phyloP scores from a whole-genome alignment of 768 basidiomycete genomes.

The Gloeostereum incarnatum region DNA sequence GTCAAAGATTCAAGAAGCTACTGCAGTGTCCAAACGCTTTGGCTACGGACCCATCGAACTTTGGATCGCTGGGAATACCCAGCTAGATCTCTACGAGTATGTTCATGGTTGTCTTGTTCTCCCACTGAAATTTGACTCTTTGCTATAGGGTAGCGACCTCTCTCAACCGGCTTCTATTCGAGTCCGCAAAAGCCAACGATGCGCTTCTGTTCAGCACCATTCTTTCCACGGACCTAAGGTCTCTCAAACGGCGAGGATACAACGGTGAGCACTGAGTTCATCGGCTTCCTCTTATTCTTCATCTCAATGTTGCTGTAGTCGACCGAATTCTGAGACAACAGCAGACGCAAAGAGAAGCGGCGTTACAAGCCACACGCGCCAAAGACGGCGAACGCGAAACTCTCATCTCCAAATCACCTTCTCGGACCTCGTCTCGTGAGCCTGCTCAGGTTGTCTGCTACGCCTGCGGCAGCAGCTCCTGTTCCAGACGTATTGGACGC shows the following conservation, averaged over 20 bases:
- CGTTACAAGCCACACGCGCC: slow-evolving; percentile 24
- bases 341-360: slow-evolving; percentile 49
- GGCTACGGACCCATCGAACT: slow-evolving; percentile 57
- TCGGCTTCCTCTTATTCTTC: not conserved
- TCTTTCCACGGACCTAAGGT: slow-evolving; percentile 79
- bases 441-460: not conserved
- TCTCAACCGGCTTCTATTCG: slow-evolving; percentile 72
- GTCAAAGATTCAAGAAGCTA: slow-evolving; percentile 55
- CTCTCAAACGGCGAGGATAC: slow-evolving; percentile 77
- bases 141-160: slow-evolving; percentile 71
- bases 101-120: slow-evolving; percentile 19
- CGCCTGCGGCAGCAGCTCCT: not conserved
- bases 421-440: slow-evolving; percentile 6
- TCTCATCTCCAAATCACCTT: slow-evolving; percentile 16
- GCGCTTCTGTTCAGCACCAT: slow-evolving; percentile 89
- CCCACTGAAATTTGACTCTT: slow-evolving; percentile 3
- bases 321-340: slow-evolving; percentile 88
- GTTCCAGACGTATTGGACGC: no score
- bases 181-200: slow-evolving; percentile 76
- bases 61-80: slow-evolving; percentile 66
- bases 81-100: slow-evolving; percentile 90
- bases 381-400: slow-evolving; percentile 22
- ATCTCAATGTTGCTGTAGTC: slow-evolving; percentile 33
- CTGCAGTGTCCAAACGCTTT: slow-evolving; percentile 55
- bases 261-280: slow-evolving; percentile 42